A percentile compares a stretch with the other conserved stretches of the same genome.
Conservation (phyloP, 2,329 filamentous ascomycete genomes). For the Hypocrella siamensis region DNA sequence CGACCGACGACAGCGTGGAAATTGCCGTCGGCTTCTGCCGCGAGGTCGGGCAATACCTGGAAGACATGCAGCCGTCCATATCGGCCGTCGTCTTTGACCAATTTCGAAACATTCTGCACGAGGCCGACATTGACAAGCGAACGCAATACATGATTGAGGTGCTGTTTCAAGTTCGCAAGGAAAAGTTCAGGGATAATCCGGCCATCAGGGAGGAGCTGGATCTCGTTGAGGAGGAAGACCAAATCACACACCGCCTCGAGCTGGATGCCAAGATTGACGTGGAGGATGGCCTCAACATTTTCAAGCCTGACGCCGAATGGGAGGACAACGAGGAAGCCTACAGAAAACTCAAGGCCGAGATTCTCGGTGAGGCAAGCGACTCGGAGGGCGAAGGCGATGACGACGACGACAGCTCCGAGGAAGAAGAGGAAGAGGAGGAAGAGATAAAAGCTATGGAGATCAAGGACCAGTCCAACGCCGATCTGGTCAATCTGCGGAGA, state of each 20-base stretch:
- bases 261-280: slow-evolving; percentile 74
- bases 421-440: slow-evolving; percentile 59
- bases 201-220: slow-evolving; percentile 86
- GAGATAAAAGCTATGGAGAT: slow-evolving; percentile 81
- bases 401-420: slow-evolving; percentile 48
- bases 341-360: slow-evolving; percentile 79
- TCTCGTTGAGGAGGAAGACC: slow-evolving; percentile 92
- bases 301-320: slow-evolving; percentile 84
- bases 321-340: slow-evolving; percentile 86
- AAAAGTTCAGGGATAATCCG: slow-evolving; percentile 90
- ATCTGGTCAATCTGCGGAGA: slow-evolving; percentile 80
- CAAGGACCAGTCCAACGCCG: slow-evolving; percentile 93
- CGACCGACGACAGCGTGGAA: slow-evolving; percentile 93
- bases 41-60: slow-evolving; percentile 84
- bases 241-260: slow-evolving; percentile 78
- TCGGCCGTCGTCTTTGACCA: slow-evolving; percentile 87
- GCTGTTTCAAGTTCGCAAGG: slow-evolving; percentile 88
- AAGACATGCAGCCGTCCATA: slow-evolving; percentile 87
- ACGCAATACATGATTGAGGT: slow-evolving; percentile 99
- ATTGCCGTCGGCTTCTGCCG: slow-evolving; percentile 88
- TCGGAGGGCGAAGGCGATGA: slow-evolving; percentile 51
- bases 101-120: slow-evolving; percentile 87
- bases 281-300: slow-evolving; percentile 82
- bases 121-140: slow-evolving; percentile 91
- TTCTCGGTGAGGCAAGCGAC: slow-evolving; percentile 83